Base-by-base conservation (phyloP, 2,329 filamentous ascomycete genomes). In the Pestalotiopsis sp. region DNA sequence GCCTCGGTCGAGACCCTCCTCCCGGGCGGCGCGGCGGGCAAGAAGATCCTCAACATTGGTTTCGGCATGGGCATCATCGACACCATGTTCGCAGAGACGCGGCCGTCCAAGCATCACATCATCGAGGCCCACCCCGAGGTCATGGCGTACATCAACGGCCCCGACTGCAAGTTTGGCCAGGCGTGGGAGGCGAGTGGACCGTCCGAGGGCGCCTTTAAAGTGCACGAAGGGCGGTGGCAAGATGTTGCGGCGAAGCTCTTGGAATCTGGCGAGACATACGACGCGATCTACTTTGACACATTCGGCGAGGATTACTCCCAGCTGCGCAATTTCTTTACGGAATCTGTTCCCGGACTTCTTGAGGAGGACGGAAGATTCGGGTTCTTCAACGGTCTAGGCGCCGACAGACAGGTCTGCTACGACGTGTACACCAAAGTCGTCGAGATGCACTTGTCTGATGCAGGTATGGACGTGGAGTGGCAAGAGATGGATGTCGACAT, bases 281-380 rank as follows among this genome's bases (percentile, higher is more conserved):
- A 97, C 76, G 93, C 91, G 35, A 93, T 99, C 72, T 99, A 98
- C 83, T 98, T 98, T 76, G 96, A 99, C 77, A 99, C 96, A 0
- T 98, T 98, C 78, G 96, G 94, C 6, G 96, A 99, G 81, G 93
- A 96, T 71, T 99, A 98, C 80, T 84, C 85, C 2, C 92, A 95
- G 77, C 88, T 98, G 35, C 91, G 91, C 60, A 85, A 90, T 68
- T 98, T 98, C 82, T 97, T 98, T 78, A 91, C 88, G 2, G 96
- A 98, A 78, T 89, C 92, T 73, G 90, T 98, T 11, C 93, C 96
- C 39, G 91, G 89, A 0, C 79, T 98, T 66, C 82, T 99, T 59
- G 90, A 92, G 72, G 83, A 86, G 24, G 81, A 86, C 3, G 92
- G 94, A 68, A 86, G 91, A 9, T 97, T 97, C 77, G 91, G 94